These are phyloP conservation scores for Tanozyma kutaoensis DNA, from an alignment of 805 yeast species.

Conservation along the genomic window DNA sequence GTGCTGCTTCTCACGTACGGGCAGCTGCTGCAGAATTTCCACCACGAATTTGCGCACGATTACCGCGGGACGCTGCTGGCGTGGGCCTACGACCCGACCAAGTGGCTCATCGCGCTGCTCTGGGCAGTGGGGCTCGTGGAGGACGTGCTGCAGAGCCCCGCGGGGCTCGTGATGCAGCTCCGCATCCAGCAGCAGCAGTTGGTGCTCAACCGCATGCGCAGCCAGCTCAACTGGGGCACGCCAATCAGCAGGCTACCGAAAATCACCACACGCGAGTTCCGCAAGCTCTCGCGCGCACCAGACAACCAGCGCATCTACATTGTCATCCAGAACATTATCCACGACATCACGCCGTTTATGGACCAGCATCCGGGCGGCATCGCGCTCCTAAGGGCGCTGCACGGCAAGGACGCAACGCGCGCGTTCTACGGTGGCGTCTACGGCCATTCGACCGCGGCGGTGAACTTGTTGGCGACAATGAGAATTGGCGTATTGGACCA, in stretches of 20 bases:
- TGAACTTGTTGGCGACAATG: conserved; percentile 84
- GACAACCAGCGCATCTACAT: conserved; percentile 47
- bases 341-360: conserved; percentile 84
- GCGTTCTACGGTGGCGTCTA: conserved; percentile 95
- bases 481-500: conserved; percentile 77
- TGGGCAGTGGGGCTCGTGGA: conserved; percentile 44
- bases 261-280: conserved; percentile 33
- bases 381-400: conserved; percentile 62
- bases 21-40: conserved; percentile 87
- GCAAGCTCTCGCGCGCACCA: conserved; percentile 21
- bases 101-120: conserved; percentile 49
- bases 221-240: conserved; percentile 85
- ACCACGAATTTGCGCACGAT: conserved; percentile 91
- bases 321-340: conserved; percentile 82
- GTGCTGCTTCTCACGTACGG: conserved; percentile 67
- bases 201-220: conserved; percentile 60
- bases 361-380: conserved; percentile 92
- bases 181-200: conserved; percentile 59
- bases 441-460: conserved; percentile 87
- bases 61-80: conserved; percentile 62
- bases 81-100: conserved; percentile 66
- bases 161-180: conserved; percentile 52
- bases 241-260: conserved; percentile 81
- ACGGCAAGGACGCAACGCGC: conserved; percentile 88
- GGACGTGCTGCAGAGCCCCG: conserved; percentile 48